A percentile compares a stretch with the other conserved stretches of the same genome.
phyloP scores from a whole-genome alignment of 371 early-diverging fungal genomes.

The Smittium mucronatum region DNA sequence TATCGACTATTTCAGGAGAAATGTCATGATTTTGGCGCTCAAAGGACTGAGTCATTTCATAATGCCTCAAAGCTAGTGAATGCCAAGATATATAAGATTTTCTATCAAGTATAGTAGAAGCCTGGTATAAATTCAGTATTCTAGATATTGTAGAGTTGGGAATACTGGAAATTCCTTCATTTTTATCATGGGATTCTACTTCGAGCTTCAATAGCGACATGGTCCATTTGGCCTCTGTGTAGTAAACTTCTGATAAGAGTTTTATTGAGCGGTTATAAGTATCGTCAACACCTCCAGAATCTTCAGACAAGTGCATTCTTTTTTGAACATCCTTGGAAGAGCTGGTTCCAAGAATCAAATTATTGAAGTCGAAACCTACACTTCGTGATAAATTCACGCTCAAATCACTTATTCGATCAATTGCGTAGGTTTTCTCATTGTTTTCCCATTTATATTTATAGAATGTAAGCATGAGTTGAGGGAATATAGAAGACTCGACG shows the following conservation, averaged over 20 bases:
- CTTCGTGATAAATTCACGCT: conserved; percentile 25
- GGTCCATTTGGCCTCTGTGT: conserved; percentile 4
- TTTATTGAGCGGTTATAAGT: background rate
- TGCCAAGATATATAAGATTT: conserved; percentile 98
- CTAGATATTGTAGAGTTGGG: conserved; percentile 16
- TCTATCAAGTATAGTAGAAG: conserved; percentile 84
- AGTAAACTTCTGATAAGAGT: conserved; percentile 8
- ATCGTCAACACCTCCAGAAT: background rate
- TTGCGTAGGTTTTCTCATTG: conserved; percentile 44
- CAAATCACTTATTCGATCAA: conserved; percentile 39
- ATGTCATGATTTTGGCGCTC: conserved; percentile 41
- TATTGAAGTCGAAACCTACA: conserved; percentile 24
- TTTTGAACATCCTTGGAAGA: background rate
- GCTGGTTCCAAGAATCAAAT: background rate
- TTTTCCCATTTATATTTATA: conserved; percentile 91
- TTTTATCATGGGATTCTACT: background rate
- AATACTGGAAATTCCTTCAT: background rate
- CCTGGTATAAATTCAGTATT: conserved; percentile 54
- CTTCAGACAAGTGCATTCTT: background rate
- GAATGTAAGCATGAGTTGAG: conserved; percentile 71
- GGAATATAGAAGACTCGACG: conserved; percentile 23
- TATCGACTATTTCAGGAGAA: conserved; percentile 22
- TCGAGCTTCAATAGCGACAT: background rate
- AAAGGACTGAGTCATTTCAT: conserved; percentile 69
- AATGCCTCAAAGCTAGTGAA: conserved; percentile 91